Evolutionary conservation across 2,329 filamentous ascomycete species (phyloP).

Genomic region (Paraconiothyrium sp.): DNA sequence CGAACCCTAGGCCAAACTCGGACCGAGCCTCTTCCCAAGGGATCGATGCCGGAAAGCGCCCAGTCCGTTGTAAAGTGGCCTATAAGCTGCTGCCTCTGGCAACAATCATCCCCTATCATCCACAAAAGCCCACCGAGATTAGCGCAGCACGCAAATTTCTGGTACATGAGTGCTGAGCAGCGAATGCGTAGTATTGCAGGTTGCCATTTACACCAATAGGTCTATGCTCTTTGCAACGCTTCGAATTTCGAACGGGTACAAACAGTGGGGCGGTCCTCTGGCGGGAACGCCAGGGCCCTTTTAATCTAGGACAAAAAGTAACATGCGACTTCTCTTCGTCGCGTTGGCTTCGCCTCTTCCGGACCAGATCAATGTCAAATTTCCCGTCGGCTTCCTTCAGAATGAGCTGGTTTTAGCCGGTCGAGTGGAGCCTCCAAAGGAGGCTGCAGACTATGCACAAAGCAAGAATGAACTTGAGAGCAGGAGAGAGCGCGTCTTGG

Average conservation of each 20-base stretch:
- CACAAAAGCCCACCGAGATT: slow-evolving; percentile 3
- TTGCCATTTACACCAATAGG: background rate
- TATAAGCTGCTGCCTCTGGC: slow-evolving; percentile 3
- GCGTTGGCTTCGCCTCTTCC: slow-evolving; percentile 14
- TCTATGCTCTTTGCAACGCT: slow-evolving; percentile 3
- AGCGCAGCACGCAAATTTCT: slow-evolving; percentile 1
- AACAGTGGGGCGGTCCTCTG: slow-evolving; percentile 15
- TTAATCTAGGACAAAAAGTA: slow-evolving; percentile 27
- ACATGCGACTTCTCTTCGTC: slow-evolving; percentile 18
- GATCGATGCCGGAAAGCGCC: slow-evolving; percentile 4
- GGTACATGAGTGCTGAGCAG: background rate
- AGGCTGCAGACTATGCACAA: background rate
- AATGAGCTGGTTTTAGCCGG: slow-evolving; percentile 3
- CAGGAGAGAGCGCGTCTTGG: background rate
- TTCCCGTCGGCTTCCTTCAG: background rate
- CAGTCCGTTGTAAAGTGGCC: background rate
- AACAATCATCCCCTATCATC: background rate
- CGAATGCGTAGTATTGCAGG: background rate
- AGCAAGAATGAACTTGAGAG: background rate
- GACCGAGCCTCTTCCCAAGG: slow-evolving; percentile 3
- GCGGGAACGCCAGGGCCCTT: slow-evolving; percentile 10
- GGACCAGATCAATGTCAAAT: slow-evolving; percentile 11
- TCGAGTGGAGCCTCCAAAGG: background rate
- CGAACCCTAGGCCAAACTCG: slow-evolving; percentile 3
- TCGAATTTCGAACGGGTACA: slow-evolving; percentile 2